Evolutionary conservation across 2,329 filamentous ascomycete species (phyloP).

Genomic region (Colletotrichum navitas): DNA sequence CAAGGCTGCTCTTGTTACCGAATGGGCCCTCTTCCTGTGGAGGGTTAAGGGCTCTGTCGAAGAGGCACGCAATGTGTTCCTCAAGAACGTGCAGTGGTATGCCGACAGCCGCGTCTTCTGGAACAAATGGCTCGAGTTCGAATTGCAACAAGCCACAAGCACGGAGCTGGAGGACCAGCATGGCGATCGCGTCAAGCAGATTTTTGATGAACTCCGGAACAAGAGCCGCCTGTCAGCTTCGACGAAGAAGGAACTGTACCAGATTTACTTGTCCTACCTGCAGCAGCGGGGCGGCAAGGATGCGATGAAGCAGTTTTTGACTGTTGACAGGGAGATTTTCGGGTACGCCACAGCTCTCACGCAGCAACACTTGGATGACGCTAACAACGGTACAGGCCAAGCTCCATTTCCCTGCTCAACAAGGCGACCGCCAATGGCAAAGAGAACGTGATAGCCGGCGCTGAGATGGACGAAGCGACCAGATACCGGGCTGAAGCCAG

Average conservation of each 20-base stretch:
- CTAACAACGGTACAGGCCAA: constrained; percentile 53
- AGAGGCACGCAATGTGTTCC: constrained; percentile 86
- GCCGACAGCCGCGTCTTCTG: constrained; percentile 90
- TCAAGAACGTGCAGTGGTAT: constrained; percentile 86
- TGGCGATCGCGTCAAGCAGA: constrained; percentile 81
- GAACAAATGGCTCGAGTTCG: constrained; percentile 89
- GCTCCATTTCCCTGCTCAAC: constrained; percentile 58
- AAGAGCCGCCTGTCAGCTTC: constrained; percentile 77
- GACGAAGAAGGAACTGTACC: constrained; percentile 80
- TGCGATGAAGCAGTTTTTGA: constrained; percentile 87
- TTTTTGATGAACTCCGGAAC: constrained; percentile 80
- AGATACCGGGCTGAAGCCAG: constrained; percentile 64
- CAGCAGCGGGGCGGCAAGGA: constrained; percentile 85
- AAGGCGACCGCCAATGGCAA: constrained; percentile 56
- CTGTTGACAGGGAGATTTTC: constrained; percentile 87
- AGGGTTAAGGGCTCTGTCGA: constrained; percentile 85
- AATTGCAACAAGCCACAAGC: constrained; percentile 83
- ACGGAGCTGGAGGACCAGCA: constrained; percentile 73
- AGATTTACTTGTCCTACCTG: constrained; percentile 85
- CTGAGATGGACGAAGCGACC: constrained; percentile 65
- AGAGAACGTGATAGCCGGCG: constrained; percentile 58
- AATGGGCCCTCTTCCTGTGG: constrained; percentile 90
- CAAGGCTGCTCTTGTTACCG: constrained; percentile 87
- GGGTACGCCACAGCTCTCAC: constrained; percentile 68
- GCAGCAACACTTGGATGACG: background rate